Conservation (phyloP, 1,284 basidiomycete species). For the Moniliella sp. region DNA sequence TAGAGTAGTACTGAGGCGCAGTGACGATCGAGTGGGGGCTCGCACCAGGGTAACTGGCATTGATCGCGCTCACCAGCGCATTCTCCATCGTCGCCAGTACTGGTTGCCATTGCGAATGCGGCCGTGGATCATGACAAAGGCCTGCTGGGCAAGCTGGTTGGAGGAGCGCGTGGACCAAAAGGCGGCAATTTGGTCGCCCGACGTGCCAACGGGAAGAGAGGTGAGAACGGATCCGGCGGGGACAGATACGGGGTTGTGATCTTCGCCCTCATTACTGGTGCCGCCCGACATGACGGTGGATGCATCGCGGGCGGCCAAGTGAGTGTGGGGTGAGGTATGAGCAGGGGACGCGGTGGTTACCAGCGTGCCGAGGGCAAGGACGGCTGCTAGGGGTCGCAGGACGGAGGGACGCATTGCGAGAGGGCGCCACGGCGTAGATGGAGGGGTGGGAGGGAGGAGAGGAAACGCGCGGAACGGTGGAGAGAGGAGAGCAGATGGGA, state of each 20-base stretch:
- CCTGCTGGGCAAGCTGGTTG: too few species aligned
- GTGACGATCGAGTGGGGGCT: constrained; percentile 13
- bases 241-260: constrained; percentile 6
- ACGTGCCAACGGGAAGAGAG: background rate
- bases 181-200: background rate
- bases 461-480: too few species aligned
- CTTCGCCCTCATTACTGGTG: constrained; percentile 5
- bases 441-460: too few species aligned
- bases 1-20: constrained; percentile 24
- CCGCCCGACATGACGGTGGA: constrained; percentile 6
- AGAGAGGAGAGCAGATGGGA: too few species aligned
- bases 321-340: too few species aligned
- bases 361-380: too few species aligned
- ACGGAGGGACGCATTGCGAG: too few species aligned
- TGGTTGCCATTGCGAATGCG: constrained; percentile 18
- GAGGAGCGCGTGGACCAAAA: background rate
- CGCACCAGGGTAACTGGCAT: constrained; percentile 6
- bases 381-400: too few species aligned
- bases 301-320: constrained; percentile 7
- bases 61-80: constrained; percentile 9
- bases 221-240: constrained; percentile 6
- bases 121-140: constrained; percentile 26
- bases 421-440: too few species aligned
- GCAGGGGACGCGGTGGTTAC: too few species aligned
- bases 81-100: constrained; percentile 14